phyloP scores from a whole-genome alignment of 2,329 filamentous ascomycete species.

The Colletotrichum shisoi region DNA sequence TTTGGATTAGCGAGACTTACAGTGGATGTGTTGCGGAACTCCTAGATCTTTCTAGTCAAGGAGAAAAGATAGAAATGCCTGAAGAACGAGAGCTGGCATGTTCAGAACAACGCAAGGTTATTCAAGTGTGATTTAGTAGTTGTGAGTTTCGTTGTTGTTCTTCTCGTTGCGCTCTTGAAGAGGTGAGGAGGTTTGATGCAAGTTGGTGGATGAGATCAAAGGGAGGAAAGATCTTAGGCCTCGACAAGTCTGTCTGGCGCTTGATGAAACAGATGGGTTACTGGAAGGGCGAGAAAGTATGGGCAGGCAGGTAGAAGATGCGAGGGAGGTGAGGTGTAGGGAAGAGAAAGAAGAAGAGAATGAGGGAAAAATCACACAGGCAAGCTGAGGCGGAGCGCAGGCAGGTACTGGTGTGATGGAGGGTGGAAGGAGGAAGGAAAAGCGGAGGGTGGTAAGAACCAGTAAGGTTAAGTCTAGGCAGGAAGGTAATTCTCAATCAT shows the following conservation, averaged over 20 bases:
- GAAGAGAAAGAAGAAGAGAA: neutral
- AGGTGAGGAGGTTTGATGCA: neutral
- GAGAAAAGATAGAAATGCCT: neutral
- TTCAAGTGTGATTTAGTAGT: neutral
- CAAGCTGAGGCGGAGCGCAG: neutral
- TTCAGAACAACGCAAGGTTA: neutral
- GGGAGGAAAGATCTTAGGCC: too few species aligned
- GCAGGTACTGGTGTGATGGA: neutral
- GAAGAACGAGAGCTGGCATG: neutral
- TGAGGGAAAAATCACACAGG: neutral
- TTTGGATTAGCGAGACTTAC: neutral
- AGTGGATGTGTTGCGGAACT: too few species aligned
- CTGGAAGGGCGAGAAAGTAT: neutral
- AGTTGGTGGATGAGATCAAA: neutral
- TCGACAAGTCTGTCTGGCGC: neutral
- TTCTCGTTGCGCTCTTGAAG: neutral
- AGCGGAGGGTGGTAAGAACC: neutral
- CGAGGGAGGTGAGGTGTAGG: neutral
- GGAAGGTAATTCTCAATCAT: neutral
- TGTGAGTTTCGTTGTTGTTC: neutral
- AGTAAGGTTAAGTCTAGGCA: neutral
- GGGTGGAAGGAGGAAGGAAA: neutral
- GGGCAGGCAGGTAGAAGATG: neutral
- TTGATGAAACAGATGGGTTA: neutral
- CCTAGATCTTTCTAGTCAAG: neutral